phyloP scores from a whole-genome alignment of 2,329 filamentous ascomycete species.

The Exophiala xenobiotica region DNA sequence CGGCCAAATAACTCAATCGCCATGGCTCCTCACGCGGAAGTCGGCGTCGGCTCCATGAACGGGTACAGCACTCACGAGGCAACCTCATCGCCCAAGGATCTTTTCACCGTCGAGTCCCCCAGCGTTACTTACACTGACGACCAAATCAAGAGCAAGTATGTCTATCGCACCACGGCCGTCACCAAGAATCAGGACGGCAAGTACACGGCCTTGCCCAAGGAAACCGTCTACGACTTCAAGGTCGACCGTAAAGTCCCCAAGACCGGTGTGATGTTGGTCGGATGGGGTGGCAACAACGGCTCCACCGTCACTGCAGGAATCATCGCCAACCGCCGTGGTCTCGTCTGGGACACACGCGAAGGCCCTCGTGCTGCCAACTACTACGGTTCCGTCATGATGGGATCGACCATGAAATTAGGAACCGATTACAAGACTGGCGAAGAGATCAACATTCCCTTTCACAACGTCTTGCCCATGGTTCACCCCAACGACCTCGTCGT shows the following conservation, averaged over 20 bases:
- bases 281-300: conserved; percentile 97
- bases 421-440: conserved; percentile 77
- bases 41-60: conserved; percentile 57
- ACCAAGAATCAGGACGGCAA: conserved; percentile 69
- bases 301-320: conserved; percentile 96
- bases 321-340: conserved; percentile 83
- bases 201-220: conserved; percentile 79
- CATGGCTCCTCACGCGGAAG: conserved; percentile 92
- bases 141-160: conserved; percentile 91
- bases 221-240: conserved; percentile 96
- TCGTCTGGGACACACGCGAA: conserved; percentile 92
- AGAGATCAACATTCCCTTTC: conserved; percentile 96
- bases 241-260: conserved; percentile 90
- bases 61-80: conserved; percentile 47
- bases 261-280: conserved; percentile 95
- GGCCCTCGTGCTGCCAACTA: conserved; percentile 85
- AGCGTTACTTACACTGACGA: conserved; percentile 87
- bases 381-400: conserved; percentile 97
- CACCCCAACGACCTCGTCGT: conserved; percentile 94
- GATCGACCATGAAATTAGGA: conserved; percentile 94
- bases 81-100: conserved; percentile 48
- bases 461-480: conserved; percentile 90
- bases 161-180: conserved; percentile 90
- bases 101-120: conserved; percentile 87
- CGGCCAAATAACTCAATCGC: conserved; percentile 34